Base-by-base conservation (phyloP, 1,139 yeast genomes). In the Yamadazyma epiphylla region DNA sequence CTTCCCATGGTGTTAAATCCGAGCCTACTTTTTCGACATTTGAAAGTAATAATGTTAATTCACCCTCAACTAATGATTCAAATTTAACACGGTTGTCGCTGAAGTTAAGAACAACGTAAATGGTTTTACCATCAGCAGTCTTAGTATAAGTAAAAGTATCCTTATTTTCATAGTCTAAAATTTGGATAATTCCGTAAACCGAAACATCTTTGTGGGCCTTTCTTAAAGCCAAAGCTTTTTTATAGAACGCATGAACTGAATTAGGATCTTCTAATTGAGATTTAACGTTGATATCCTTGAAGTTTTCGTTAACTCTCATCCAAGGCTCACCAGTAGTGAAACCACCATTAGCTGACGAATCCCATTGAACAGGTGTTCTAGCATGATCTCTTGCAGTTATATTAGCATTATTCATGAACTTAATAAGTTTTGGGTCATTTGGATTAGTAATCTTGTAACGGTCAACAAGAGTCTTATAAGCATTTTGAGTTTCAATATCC, bases 361-460 rank as follows among this genome's bases (percentile, higher is more conserved):
- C 69, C 82, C 82, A 76, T 47, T 74, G 81, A 40, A 76, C 71
- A 19, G 82, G 82, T 5, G 78, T 63, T 49, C 82, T 63, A 5
- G 79, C 70, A 42, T 77, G 64, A 46, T 75, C 80, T 48, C 80
- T 60, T 9, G 76, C 71, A 13, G 65, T 37, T 31, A 65, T 43
- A 34, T 57, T 54, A 36, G 68, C 50, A 17, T 41, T 46, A 33
- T 61, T 60, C 55, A 67, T 39, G 32, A 60, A 52, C 27, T 43
- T 40, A 24, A 48, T 43, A 36, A 53, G 49, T 37, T 54, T 51
- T 8, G 32, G 32, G 13, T 33, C 40, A 17, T 22, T 17, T 2
- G 27, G 23, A 24, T 48, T 43, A 17, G 56, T 55, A n/a, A n/a
- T n/a, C n/a, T n/a, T n/a, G n/a, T n/a, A n/a, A n/a, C n/a, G n/a